phyloP scores from a whole-genome alignment of 2,329 filamentous ascomycete genomes.

The Fusarium bulbicola region DNA sequence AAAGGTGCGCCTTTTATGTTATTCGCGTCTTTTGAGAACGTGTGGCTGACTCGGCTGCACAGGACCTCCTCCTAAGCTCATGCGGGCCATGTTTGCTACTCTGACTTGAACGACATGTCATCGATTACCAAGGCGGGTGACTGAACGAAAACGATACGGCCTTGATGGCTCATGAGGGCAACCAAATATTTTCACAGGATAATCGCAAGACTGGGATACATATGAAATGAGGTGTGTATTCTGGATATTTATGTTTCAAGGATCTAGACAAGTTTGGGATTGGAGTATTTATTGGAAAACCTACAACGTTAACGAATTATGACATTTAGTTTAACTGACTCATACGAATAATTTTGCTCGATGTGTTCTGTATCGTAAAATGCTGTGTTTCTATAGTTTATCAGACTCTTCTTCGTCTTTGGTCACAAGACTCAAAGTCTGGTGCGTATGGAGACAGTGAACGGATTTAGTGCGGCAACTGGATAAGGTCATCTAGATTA shows the following conservation, averaged over 20 bases:
- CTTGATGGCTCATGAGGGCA: constrained; percentile 9
- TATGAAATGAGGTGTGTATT: constrained; percentile 10
- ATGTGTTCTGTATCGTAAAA: no score
- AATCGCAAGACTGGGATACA: constrained; percentile 4
- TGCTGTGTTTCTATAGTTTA: background rate
- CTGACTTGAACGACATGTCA: constrained; percentile 61
- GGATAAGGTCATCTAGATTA: background rate
- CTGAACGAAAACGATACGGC: constrained; percentile 17
- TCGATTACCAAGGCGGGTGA: constrained; percentile 1
- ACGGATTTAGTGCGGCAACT: background rate
- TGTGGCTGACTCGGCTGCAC: constrained; percentile 47
- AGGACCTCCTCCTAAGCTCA: constrained; percentile 71
- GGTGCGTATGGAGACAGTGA: background rate
- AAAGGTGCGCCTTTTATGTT: constrained; percentile 57
- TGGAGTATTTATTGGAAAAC: constrained; percentile 29
- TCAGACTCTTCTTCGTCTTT: background rate
- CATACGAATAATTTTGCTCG: accelerated
- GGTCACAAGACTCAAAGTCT: background rate
- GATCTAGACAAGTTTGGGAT: constrained; percentile 25
- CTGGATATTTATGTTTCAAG: background rate
- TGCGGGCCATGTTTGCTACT: constrained; percentile 77
- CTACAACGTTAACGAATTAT: constrained; percentile 33
- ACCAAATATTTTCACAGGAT: constrained; percentile 19
- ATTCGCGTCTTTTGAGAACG: constrained; percentile 26
- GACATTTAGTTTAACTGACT: background rate